phyloP scores from a whole-genome alignment of 2,329 filamentous ascomycete genomes.

The Apiospora malaysiana region DNA sequence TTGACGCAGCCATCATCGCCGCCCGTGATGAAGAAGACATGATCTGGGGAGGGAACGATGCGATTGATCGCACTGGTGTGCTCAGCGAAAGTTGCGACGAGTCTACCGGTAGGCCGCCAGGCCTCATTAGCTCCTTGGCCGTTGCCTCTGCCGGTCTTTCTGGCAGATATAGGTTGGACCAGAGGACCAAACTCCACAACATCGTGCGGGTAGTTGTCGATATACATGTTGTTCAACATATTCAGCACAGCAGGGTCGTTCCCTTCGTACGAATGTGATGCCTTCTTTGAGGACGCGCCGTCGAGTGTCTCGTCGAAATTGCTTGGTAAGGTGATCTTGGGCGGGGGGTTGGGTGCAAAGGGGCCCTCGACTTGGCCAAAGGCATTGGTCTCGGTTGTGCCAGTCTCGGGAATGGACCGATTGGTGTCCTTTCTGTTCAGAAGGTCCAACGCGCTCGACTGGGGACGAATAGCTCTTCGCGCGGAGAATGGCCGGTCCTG shows the following conservation, averaged over 20 bases:
- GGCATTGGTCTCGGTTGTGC: slow-evolving; percentile 63
- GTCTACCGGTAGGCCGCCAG: slow-evolving; percentile 83
- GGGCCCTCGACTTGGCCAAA: slow-evolving; percentile 66
- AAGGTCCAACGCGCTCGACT: slow-evolving; percentile 64
- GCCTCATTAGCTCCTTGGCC: slow-evolving; percentile 61
- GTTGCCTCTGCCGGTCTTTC: slow-evolving; percentile 55
- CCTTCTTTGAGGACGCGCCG: slow-evolving; percentile 55
- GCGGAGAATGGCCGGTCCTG: slow-evolving; percentile 50
- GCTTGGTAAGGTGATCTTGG: slow-evolving; percentile 42
- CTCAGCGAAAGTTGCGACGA: slow-evolving; percentile 89
- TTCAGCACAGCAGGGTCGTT: slow-evolving; percentile 72
- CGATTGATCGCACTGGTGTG: slow-evolving; percentile 84
- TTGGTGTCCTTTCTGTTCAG: slow-evolving; percentile 64
- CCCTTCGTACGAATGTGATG: slow-evolving; percentile 84
- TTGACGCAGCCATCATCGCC: slow-evolving; percentile 91
- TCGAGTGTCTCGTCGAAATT: slow-evolving; percentile 38
- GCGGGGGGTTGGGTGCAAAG: slow-evolving; percentile 47
- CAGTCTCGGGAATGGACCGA: slow-evolving; percentile 64
- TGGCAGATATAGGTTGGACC: slow-evolving; percentile 70
- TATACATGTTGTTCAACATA: slow-evolving; percentile 85
- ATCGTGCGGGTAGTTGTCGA: slow-evolving; percentile 71
- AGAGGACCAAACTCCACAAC: slow-evolving; percentile 78
- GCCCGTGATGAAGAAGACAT: slow-evolving; percentile 92
- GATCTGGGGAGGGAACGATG: slow-evolving; percentile 83
- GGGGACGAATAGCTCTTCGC: slow-evolving; percentile 57